Conservation (phyloP, 257 asterid genomes). For the Solanum paucissectum region DNA sequence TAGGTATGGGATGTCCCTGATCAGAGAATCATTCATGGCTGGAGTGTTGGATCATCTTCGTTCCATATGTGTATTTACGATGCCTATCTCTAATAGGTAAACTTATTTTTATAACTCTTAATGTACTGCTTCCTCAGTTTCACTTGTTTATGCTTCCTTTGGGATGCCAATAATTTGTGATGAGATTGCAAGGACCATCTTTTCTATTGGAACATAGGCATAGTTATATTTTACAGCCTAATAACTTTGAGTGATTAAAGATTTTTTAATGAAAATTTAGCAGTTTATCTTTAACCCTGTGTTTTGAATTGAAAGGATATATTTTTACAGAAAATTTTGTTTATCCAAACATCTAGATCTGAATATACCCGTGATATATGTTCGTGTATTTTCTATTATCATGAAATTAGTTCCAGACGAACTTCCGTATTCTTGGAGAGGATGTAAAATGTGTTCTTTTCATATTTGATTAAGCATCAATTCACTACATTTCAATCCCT, state of each 20-base stretch:
- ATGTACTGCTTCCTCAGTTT: neutral
- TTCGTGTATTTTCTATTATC: neutral
- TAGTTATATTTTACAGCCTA: neutral
- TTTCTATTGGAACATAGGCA: neutral
- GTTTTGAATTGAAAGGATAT: neutral
- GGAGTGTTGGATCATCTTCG: slow-evolving; percentile 87
- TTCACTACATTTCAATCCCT: neutral
- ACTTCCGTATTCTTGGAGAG: neutral
- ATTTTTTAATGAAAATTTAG: neutral
- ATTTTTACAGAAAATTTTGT: neutral
- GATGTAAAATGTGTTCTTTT: neutral
- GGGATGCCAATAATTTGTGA: neutral
- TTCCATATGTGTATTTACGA: slow-evolving; percentile 73
- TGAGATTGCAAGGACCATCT: neutral
- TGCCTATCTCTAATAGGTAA: slow-evolving; percentile 82
- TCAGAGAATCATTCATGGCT: slow-evolving; percentile 89
- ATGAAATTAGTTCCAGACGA: neutral
- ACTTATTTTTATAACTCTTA: neutral
- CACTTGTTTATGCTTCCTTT: neutral
- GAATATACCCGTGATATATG: neutral
- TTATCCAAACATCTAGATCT: neutral
- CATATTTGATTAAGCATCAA: neutral
- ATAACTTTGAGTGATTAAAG: neutral
- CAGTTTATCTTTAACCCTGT: neutral
- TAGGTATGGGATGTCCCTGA: slow-evolving; percentile 55